Percentiles rank a stretch among this genome's conserved stretches.
Evolutionary conservation across 306 rosid species (phyloP).

Genomic region (Castanea crenata): DNA sequence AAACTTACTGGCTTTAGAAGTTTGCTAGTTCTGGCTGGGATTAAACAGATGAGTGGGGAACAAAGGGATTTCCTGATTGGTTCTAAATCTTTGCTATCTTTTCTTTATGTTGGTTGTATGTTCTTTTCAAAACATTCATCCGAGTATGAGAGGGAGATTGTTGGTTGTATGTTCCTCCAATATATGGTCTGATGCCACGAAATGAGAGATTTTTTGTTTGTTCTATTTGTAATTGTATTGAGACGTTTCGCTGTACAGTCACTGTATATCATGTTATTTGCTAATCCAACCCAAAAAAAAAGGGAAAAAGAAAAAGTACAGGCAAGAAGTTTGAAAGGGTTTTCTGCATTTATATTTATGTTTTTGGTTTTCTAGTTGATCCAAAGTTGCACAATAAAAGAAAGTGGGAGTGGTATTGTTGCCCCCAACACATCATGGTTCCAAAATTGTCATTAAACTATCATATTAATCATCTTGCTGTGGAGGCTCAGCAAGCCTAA

Average conservation of each 20-base stretch:
- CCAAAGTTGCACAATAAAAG: neutral
- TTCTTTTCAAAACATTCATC: neutral
- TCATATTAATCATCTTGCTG: too few species aligned
- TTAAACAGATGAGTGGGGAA: neutral
- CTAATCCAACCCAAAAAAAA: neutral
- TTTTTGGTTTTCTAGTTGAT: neutral
- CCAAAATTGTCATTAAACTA: too few species aligned
- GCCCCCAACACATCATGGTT: too few species aligned
- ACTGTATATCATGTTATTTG: neutral
- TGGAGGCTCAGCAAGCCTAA: too few species aligned
- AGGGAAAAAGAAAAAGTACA: neutral
- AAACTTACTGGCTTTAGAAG: neutral
- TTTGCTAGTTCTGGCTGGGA: neutral
- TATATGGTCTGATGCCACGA: neutral
- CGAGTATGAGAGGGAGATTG: neutral
- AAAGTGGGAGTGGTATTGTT: too few species aligned
- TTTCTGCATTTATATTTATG: neutral
- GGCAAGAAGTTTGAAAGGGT: neutral
- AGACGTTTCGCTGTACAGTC: neutral
- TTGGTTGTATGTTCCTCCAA: neutral
- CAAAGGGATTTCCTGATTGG: neutral
- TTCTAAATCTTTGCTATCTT: neutral
- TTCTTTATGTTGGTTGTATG: neutral
- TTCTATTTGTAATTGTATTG: neutral
- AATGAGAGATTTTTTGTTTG: neutral